Evolutionary conservation across 1,139 yeast species (phyloP).

Genomic region (Magnusiomyces ingens): DNA sequence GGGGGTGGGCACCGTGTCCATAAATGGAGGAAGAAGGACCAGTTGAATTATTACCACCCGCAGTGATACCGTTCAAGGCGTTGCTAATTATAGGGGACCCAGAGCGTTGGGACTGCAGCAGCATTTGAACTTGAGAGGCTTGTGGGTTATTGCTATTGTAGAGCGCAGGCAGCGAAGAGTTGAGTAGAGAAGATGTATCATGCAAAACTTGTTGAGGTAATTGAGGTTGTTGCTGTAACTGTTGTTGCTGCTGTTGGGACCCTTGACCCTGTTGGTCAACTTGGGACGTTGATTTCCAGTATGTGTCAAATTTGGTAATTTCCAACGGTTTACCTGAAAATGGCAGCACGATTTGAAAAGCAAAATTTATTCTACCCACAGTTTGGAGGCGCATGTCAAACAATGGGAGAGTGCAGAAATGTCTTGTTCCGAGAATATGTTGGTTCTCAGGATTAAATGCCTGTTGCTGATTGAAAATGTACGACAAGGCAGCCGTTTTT

Average conservation of each 20-base stretch:
- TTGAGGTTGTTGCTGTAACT: slow-evolving; percentile 13
- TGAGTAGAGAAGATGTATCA: neutral
- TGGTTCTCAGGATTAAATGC: slow-evolving; percentile 8
- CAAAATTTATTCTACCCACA: slow-evolving; percentile 73
- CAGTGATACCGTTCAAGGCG: slow-evolving; percentile 5
- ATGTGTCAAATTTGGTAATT: slow-evolving; percentile 88
- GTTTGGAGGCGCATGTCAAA: slow-evolving; percentile 76
- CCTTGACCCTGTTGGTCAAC: slow-evolving; percentile 27
- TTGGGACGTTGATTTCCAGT: slow-evolving; percentile 83
- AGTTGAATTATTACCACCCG: slow-evolving; percentile 1
- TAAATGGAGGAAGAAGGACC: neutral
- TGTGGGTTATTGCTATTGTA: slow-evolving; percentile 5
- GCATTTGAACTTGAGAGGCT: slow-evolving; percentile 14
- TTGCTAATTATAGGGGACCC: slow-evolving; percentile 8
- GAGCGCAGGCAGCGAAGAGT: neutral
- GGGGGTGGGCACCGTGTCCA: slow-evolving; percentile 6
- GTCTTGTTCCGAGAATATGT: slow-evolving; percentile 33
- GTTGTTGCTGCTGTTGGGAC: slow-evolving; percentile 17
- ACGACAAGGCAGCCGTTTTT: slow-evolving; percentile 68
- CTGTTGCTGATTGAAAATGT: slow-evolving; percentile 39
- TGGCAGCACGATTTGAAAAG: slow-evolving; percentile 83
- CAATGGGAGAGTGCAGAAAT: slow-evolving; percentile 52
- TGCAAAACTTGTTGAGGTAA: slow-evolving; percentile 5
- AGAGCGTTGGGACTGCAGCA: slow-evolving; percentile 12
- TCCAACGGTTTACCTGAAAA: slow-evolving; percentile 79